Conservation (phyloP, 345 rosid genomes). For the Leavenworthia alabamica region DNA sequence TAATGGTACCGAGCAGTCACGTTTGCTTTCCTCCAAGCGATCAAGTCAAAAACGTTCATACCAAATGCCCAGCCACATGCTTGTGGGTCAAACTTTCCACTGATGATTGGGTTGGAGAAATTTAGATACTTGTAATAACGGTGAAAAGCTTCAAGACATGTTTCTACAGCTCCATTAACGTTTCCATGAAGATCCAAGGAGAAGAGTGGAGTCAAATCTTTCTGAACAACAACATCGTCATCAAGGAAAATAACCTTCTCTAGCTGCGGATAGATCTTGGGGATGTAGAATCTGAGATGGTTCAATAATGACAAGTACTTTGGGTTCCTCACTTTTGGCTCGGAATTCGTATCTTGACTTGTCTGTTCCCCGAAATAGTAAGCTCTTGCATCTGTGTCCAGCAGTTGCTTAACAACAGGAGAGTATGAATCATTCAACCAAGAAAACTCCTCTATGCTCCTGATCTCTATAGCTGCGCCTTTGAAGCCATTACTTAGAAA, state of each 20-base stretch:
- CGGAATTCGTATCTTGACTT: conserved; percentile 44
- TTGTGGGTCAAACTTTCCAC: conserved; percentile 95
- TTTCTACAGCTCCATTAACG: conserved; percentile 97
- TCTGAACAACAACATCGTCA: conserved; percentile 92
- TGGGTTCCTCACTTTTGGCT: conserved; percentile 61
- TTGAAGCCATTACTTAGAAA: conserved; percentile 65
- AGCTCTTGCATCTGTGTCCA: conserved; percentile 37
- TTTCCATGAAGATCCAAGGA: conserved; percentile 91
- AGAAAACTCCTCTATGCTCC: conserved; percentile 61
- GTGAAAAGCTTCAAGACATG: conserved; percentile 95
- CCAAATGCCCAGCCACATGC: conserved; percentile 99
- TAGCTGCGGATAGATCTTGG: conserved; percentile 83
- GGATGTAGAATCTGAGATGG: conserved; percentile 93
- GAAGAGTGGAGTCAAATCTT: conserved; percentile 84
- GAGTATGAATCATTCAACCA: conserved; percentile 84
- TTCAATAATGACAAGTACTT: conserved; percentile 63
- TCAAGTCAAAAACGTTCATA: conserved; percentile 80
- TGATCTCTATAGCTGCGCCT: conserved; percentile 78
- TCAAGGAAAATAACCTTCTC: conserved; percentile 91
- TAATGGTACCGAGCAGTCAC: conserved; percentile 77
- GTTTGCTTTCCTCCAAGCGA: conserved; percentile 87
- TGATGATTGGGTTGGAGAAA: conserved; percentile 80
- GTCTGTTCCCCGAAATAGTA: conserved; percentile 44
- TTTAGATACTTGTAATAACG: conserved; percentile 92
- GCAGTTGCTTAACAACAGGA: conserved; percentile 59